Percentiles rank a stretch among this genome's conserved stretches.
Conservation (phyloP, 352 stramenopile species). For the Phytophthora sp. region DNA sequence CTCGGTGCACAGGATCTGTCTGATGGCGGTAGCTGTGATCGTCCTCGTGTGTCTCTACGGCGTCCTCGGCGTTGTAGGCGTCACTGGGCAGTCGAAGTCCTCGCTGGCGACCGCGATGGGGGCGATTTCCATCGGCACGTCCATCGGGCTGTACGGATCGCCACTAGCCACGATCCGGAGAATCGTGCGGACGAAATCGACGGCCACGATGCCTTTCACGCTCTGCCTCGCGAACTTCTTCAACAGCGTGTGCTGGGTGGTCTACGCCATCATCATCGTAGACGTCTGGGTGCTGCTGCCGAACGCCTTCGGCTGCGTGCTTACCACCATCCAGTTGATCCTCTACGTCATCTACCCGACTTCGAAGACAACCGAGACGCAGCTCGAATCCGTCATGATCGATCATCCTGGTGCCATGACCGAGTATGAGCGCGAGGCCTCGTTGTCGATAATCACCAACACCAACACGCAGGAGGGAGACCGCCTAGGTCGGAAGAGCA, state of each 20-base stretch:
- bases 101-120: conserved; percentile 46
- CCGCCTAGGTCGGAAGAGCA: conserved; percentile 14
- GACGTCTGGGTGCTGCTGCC: conserved; percentile 53
- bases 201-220: conserved; percentile 40
- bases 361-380: conserved; percentile 11
- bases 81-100: conserved; percentile 32
- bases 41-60: conserved; percentile 41
- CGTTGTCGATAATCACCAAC: conserved; percentile 24
- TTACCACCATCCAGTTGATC: conserved; percentile 29
- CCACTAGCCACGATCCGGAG: conserved; percentile 54
- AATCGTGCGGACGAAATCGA: conserved; percentile 30
- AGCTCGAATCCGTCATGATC: conserved; percentile 9
- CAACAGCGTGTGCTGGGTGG: conserved; percentile 53
- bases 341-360: conserved; percentile 36
- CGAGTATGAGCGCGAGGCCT: conserved; percentile 16
- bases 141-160: conserved; percentile 59
- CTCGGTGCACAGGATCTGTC: conserved; percentile 24
- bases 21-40: conserved; percentile 11
- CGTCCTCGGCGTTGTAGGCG: conserved; percentile 32
- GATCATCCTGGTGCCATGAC: conserved; percentile 1
- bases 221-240: conserved; percentile 36
- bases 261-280: conserved; percentile 46
- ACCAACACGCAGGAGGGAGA: neutral
- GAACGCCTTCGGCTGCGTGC: conserved; percentile 38
- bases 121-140: conserved; percentile 54